These are phyloP conservation scores for Leucosporidium scottii DNA, from an alignment of 768 basidiomycete species.

Conservation along the genomic window DNA sequence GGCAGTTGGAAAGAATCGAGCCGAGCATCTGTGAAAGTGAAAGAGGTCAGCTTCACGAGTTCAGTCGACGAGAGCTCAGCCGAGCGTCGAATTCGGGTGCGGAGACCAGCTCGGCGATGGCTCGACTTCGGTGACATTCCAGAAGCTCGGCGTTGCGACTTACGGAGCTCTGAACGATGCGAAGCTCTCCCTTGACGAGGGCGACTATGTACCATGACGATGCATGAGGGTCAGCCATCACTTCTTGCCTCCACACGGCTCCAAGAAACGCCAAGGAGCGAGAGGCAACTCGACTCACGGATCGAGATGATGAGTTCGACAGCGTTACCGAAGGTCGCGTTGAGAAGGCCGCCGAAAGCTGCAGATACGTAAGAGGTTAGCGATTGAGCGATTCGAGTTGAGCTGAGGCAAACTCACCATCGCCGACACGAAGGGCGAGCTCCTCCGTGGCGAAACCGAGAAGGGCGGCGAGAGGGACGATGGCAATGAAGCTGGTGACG, in stretches of 20 bases:
- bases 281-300: neutral
- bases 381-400: conserved; percentile 48
- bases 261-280: neutral
- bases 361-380: conserved; percentile 38
- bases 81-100: too few species aligned
- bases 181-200: conserved; percentile 64
- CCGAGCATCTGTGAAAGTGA: conserved; percentile 61
- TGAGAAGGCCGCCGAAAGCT: conserved; percentile 54
- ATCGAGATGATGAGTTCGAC: conserved; percentile 36
- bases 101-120: too few species aligned
- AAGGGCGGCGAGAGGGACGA: conserved; percentile 75
- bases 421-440: conserved; percentile 66
- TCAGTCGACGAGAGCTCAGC: too few species aligned
- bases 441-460: conserved; percentile 82
- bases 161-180: conserved; percentile 56
- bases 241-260: neutral
- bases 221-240: neutral
- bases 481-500: conserved; percentile 68
- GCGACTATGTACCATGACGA: conserved; percentile 45
- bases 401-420: conserved; percentile 3
- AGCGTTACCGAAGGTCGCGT: conserved; percentile 48
- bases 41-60: too few species aligned
- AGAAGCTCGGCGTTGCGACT: too few species aligned
- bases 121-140: too few species aligned
- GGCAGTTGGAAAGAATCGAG: conserved; percentile 68